Conservation (phyloP, 805 yeast genomes). For the Lachancea nothofagi region DNA sequence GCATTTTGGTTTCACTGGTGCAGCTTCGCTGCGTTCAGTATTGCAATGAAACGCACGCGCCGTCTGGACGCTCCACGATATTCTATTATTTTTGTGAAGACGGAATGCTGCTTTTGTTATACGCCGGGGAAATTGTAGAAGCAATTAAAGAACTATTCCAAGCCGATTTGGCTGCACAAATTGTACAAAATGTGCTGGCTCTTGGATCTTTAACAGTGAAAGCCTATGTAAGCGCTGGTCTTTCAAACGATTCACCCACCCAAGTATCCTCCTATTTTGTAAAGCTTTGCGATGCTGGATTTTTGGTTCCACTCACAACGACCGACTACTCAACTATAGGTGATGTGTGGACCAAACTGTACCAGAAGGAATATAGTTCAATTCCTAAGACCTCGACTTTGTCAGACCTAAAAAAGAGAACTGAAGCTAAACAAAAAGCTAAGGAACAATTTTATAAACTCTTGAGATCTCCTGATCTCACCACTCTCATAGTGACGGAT, state of each 20-base stretch:
- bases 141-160: slow-evolving; percentile 40
- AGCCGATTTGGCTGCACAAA: slow-evolving; percentile 33
- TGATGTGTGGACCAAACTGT: slow-evolving; percentile 39
- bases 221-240: slow-evolving; percentile 40
- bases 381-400: slow-evolving; percentile 37
- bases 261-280: slow-evolving; percentile 37
- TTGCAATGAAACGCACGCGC: slow-evolving; percentile 43
- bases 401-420: slow-evolving; percentile 51
- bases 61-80: slow-evolving; percentile 30
- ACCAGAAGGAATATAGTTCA: slow-evolving; percentile 35
- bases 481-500: slow-evolving; percentile 29
- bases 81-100: slow-evolving; percentile 57
- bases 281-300: slow-evolving; percentile 43
- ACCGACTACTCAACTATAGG: slow-evolving; percentile 34
- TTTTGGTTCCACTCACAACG: slow-evolving; percentile 44
- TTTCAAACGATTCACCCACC: slow-evolving; percentile 19
- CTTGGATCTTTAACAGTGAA: slow-evolving; percentile 58
- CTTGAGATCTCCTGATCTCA: slow-evolving; percentile 25
- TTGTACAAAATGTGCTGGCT: slow-evolving; percentile 63
- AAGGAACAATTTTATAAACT: slow-evolving; percentile 36
- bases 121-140: slow-evolving; percentile 70
- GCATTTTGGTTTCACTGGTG: slow-evolving; percentile 66
- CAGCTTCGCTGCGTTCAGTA: slow-evolving; percentile 72
- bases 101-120: slow-evolving; percentile 59
- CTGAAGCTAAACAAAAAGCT: slow-evolving; percentile 54